Percentiles rank a stretch among this genome's conserved stretches.
These are phyloP conservation scores for Globisporangium parvum DNA, from an alignment of 352 stramenopile species.

Conservation along the genomic window DNA sequence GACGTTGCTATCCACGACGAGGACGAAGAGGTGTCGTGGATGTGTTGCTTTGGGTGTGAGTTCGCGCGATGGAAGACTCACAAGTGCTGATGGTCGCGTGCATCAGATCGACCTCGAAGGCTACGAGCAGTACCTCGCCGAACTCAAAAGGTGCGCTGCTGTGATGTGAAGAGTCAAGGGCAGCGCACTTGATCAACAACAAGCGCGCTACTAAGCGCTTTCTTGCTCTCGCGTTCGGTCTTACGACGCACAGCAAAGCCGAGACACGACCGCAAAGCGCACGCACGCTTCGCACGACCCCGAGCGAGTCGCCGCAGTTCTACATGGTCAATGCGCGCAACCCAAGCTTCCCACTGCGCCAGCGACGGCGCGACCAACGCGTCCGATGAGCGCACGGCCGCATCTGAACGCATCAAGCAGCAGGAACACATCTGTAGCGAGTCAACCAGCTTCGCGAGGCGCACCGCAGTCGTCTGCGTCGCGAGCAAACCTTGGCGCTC, in stretches of 20 bases:
- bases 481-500: constrained; percentile 9
- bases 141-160: constrained; percentile 33
- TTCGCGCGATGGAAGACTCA: neutral
- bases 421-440: constrained; percentile 5
- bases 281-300: constrained; percentile 25
- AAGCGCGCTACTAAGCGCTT: neutral
- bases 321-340: constrained; percentile 49
- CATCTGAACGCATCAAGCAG: constrained; percentile 14
- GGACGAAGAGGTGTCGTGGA: constrained; percentile 19
- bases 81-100: neutral
- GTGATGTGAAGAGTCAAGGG: no score
- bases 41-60: neutral
- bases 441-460: neutral
- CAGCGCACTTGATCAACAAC: no score
- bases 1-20: neutral
- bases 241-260: constrained; percentile 23
- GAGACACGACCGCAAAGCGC: constrained; percentile 33
- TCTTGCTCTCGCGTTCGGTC: neutral
- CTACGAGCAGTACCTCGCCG: constrained; percentile 52
- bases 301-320: constrained; percentile 43
- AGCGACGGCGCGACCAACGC: constrained; percentile 9
- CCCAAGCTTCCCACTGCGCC: constrained; percentile 15
- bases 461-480: neutral
- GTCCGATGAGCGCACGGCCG: constrained; percentile 38
- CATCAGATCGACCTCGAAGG: constrained; percentile 54